phyloP scores from a whole-genome alignment of 108 stramenopile species.

The Mediolabrus comicus region DNA sequence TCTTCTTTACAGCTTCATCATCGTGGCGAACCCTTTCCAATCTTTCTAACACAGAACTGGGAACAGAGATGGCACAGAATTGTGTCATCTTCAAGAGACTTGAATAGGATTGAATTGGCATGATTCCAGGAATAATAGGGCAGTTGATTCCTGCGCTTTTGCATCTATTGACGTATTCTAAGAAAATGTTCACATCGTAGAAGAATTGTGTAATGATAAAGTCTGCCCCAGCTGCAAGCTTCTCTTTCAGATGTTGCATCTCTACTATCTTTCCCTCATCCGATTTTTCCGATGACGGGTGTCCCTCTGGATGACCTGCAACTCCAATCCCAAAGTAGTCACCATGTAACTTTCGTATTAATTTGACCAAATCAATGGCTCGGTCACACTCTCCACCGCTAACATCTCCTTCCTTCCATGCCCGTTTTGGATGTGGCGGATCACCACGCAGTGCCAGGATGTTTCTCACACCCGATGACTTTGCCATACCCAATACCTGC shows the following conservation, averaged over 20 bases:
- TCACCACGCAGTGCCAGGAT: slow-evolving; percentile 95
- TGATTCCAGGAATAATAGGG: slow-evolving; percentile 94
- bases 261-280: slow-evolving; percentile 55
- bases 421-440: slow-evolving; percentile 84
- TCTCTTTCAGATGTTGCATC: slow-evolving; percentile 87
- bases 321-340: slow-evolving; percentile 94
- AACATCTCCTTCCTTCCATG: slow-evolving; percentile 69
- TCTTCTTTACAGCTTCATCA: slow-evolving; percentile 92
- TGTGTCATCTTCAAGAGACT: slow-evolving; percentile 80
- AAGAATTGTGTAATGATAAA: slow-evolving; percentile 97
- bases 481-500: slow-evolving; percentile 56
- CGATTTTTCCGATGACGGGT: slow-evolving; percentile 67
- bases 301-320: slow-evolving; percentile 95
- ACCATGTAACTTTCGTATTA: slow-evolving; percentile 89
- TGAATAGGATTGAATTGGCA: slow-evolving; percentile 91
- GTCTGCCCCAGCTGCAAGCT: slow-evolving; percentile 93
- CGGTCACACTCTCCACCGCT: slow-evolving; percentile 76
- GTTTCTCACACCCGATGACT: slow-evolving; percentile 76
- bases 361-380: slow-evolving; percentile 89
- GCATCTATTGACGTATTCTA: slow-evolving; percentile 80
- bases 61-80: slow-evolving; percentile 83
- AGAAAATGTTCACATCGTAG: slow-evolving; percentile 83
- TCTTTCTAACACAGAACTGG: slow-evolving; percentile 53
- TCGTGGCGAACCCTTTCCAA: slow-evolving; percentile 79
- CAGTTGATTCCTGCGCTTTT: slow-evolving; percentile 75